A percentile compares a stretch with the other conserved stretches of the same genome.
These are phyloP conservation scores for Penicillium sp. DNA, from an alignment of 2,329 filamentous ascomycete species.

Conservation along the genomic window DNA sequence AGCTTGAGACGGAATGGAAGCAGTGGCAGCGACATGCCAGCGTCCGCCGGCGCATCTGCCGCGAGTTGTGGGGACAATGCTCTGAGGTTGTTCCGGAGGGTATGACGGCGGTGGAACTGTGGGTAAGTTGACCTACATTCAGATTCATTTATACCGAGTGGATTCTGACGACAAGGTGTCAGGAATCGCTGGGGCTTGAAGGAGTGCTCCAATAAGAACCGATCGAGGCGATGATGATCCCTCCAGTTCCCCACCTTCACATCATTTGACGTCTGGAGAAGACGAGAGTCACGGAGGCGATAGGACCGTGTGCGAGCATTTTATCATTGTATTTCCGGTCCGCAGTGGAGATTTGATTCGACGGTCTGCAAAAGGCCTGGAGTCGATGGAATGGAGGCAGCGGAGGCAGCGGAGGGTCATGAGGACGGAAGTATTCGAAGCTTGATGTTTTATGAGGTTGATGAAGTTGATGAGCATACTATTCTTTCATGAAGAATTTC, in stretches of 20 bases:
- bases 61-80: conserved; percentile 54
- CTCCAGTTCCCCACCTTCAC: conserved; percentile 15
- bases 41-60: conserved; percentile 51
- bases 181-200: conserved; percentile 43
- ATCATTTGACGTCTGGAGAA: conserved; percentile 22
- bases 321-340: no score
- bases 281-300: neutral
- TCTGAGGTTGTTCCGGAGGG: conserved; percentile 50
- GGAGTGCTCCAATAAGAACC: conserved; percentile 29
- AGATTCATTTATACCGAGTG: conserved; percentile 4
- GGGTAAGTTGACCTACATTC: conserved; percentile 37
- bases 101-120: conserved; percentile 51
- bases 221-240: conserved; percentile 8
- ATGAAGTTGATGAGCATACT: no score
- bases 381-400: conserved; percentile 26
- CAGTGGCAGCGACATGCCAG: conserved; percentile 44
- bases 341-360: neutral
- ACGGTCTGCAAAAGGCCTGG: conserved; percentile 5
- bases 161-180: conserved; percentile 6
- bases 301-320: neutral
- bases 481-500: neutral
- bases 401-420: conserved; percentile 16
- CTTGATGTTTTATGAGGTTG: no score
- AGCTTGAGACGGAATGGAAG: conserved; percentile 49
- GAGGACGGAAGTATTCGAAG: neutral